These are phyloP conservation scores for Macrocystidia cucumis DNA, from an alignment of 1,284 basidiomycete genomes.

Conservation along the genomic window DNA sequence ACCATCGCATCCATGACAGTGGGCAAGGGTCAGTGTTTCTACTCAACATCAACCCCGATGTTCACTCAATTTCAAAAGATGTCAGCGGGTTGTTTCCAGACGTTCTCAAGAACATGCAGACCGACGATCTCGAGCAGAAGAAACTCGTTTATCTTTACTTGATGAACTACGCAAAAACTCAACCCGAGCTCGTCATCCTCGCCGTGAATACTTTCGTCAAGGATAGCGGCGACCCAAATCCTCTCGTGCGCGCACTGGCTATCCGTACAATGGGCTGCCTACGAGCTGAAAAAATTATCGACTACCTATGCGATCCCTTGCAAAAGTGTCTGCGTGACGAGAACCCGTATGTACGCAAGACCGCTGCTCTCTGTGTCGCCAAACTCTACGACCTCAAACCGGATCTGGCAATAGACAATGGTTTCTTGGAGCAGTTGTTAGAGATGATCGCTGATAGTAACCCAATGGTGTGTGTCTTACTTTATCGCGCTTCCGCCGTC, in stretches of 20 bases:
- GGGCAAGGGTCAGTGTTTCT: conserved; percentile 68
- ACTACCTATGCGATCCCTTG: conserved; percentile 93
- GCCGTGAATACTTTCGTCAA: conserved; percentile 99
- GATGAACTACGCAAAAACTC: conserved; percentile 98
- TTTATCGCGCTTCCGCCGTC: conserved; percentile 1
- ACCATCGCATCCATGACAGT: conserved; percentile 96
- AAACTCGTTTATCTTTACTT: conserved; percentile 98
- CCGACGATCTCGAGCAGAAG: conserved; percentile 91
- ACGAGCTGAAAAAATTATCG: conserved; percentile 97
- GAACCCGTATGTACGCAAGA: conserved; percentile 97
- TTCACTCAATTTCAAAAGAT: conserved; percentile 50
- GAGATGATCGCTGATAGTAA: conserved; percentile 94
- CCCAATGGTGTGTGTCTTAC: conserved; percentile 71
- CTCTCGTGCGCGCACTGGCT: conserved; percentile 91
- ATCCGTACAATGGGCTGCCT: conserved; percentile 98
- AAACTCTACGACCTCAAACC: conserved; percentile 98
- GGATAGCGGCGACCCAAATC: conserved; percentile 94
- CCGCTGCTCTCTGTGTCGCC: conserved; percentile 91
- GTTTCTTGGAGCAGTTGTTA: conserved; percentile 84
- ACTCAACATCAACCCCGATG: conserved; percentile 1
- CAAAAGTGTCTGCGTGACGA: conserved; percentile 90
- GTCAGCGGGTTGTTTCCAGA: conserved; percentile 95
- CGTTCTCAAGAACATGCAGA: conserved; percentile 99
- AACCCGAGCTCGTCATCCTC: conserved; percentile 94
- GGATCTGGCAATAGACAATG: conserved; percentile 90